These are phyloP conservation scores for Myriangium duriaei DNA, from an alignment of 2,329 filamentous ascomycete species.

Conservation along the genomic window DNA sequence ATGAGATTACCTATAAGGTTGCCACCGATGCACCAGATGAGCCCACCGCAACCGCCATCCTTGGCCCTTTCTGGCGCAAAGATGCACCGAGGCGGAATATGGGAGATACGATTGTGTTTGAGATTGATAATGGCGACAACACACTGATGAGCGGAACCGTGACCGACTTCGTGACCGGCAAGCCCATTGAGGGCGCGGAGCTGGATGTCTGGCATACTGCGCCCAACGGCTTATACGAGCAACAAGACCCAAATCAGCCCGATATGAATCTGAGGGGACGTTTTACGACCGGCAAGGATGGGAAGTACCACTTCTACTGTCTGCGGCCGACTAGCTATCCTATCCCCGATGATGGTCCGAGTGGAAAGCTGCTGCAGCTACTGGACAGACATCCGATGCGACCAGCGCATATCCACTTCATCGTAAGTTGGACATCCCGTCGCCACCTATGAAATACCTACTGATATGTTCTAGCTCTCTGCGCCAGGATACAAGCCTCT, in stretches of 20 bases:
- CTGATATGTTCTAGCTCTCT: constrained; percentile 23
- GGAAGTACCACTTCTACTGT: constrained; percentile 43
- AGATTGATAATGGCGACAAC: constrained; percentile 40
- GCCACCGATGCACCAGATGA: constrained; percentile 37
- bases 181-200: constrained; percentile 51
- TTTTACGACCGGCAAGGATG: constrained; percentile 54
- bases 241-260: constrained; percentile 55
- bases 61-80: constrained; percentile 74
- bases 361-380: constrained; percentile 44
- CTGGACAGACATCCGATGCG: constrained; percentile 50
- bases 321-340: constrained; percentile 36
- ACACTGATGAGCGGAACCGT: constrained; percentile 54
- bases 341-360: constrained; percentile 45
- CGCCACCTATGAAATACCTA: constrained; percentile 15
- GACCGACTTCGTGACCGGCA: constrained; percentile 45
- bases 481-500: constrained; percentile 52
- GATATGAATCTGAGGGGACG: constrained; percentile 65
- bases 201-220: constrained; percentile 73
- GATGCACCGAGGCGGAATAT: constrained; percentile 59
- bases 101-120: constrained; percentile 51
- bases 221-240: constrained; percentile 56
- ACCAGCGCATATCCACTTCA: constrained; percentile 52
- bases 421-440: constrained; percentile 26
- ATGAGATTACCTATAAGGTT: constrained; percentile 65
- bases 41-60: constrained; percentile 62